Percentiles rank a stretch among this genome's conserved stretches.
Conservation (phyloP, 2,329 filamentous ascomycete species). For the Parafenestella ontariensis region DNA sequence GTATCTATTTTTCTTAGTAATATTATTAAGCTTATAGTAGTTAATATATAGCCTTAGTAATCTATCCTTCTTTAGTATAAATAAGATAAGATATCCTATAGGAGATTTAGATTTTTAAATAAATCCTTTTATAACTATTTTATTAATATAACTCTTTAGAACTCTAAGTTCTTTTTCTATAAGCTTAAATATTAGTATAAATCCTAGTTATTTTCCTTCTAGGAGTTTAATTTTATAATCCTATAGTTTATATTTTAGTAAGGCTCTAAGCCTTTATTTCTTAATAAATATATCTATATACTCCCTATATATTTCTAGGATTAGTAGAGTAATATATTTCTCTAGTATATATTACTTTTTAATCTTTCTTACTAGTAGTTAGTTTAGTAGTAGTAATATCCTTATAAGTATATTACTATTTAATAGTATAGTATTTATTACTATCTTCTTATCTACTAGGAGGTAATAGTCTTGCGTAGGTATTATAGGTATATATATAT, state of each 20-base stretch:
- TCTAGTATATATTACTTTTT: neutral
- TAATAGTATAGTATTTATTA: neutral
- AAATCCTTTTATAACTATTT: constrained; percentile 1
- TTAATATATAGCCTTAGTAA: constrained; percentile 5
- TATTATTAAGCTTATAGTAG: constrained; percentile 6
- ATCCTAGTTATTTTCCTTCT: neutral
- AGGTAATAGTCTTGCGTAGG: neutral
- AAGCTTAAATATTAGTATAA: constrained; percentile 1
- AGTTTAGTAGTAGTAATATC: neutral
- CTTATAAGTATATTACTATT: neutral
- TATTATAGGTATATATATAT: neutral
- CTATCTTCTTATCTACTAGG: constrained; percentile 2
- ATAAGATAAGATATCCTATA: constrained; percentile 4
- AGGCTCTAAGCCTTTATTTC: neutral
- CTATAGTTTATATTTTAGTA: constrained; percentile 5
- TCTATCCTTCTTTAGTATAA: constrained; percentile 5
- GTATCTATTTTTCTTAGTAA: constrained; percentile 14
- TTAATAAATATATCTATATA: constrained; percentile 2
- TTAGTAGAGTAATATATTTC: neutral
- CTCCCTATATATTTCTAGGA: neutral
- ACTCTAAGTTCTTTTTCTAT: constrained; percentile 1
- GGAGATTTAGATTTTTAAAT: neutral
- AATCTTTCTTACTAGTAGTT: neutral
- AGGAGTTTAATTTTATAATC: constrained; percentile 2
- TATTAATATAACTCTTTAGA: constrained; percentile 2